Conservation (phyloP, 805 yeast genomes). For the Suhomyces sp. region DNA sequence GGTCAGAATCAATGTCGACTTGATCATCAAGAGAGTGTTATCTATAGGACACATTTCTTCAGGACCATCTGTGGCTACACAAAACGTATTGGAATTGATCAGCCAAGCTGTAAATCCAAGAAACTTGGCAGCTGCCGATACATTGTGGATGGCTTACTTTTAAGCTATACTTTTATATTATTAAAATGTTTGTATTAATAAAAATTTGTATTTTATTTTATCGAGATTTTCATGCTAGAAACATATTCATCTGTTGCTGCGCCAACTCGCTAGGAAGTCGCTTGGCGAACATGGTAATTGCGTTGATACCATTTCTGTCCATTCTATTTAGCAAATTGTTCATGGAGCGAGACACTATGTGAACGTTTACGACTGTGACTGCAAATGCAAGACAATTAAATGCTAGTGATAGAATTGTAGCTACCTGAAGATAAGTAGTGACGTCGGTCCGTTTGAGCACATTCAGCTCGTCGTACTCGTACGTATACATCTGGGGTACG, state of each 20-base stretch:
- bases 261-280: neutral
- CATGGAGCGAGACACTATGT: neutral
- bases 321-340: neutral
- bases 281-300: neutral
- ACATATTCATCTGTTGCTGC: neutral
- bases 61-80: constrained; percentile 81
- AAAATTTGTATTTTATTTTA: neutral
- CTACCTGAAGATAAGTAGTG: constrained; percentile 26
- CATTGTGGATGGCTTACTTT: constrained; percentile 93
- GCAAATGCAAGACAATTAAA: neutral
- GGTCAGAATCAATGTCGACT: constrained; percentile 83
- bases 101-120: constrained; percentile 95
- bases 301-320: neutral
- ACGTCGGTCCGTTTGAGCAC: constrained; percentile 21
- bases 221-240: neutral
- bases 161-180: constrained; percentile 22
- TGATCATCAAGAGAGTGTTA: constrained; percentile 72
- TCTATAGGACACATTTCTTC: constrained; percentile 58
- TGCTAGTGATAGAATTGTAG: constrained; percentile 13
- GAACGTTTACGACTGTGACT: neutral
- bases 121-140: constrained; percentile 85
- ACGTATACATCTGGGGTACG: constrained; percentile 23
- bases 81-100: constrained; percentile 83
- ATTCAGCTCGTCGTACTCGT: constrained; percentile 17
- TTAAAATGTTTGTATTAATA: neutral